Percentiles rank a stretch among this genome's conserved stretches.
Conservation (phyloP, 495 filamentous ascomycete species). For the Paragyromitra xinjiangensis region DNA sequence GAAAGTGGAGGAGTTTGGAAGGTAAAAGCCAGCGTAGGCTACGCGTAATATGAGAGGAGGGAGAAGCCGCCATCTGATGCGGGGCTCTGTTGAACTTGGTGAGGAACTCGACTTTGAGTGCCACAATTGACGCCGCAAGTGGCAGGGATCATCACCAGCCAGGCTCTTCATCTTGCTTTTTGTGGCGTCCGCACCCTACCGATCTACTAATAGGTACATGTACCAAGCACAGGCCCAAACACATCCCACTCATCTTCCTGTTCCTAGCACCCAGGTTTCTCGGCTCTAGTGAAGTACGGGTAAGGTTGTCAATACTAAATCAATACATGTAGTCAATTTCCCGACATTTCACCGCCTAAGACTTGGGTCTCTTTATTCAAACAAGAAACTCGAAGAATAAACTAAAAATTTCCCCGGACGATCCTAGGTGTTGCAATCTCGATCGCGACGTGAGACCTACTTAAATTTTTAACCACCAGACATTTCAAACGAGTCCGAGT, state of each 20-base stretch:
- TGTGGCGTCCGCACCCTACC: conserved; percentile 33
- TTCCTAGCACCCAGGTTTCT: background rate
- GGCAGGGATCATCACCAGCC: conserved; percentile 36
- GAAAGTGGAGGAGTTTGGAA: conserved; percentile 31
- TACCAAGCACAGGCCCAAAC: background rate
- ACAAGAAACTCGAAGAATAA: background rate
- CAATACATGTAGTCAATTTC: no score
- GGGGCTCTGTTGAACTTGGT: conserved; percentile 47
- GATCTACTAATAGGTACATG: conserved; percentile 3
- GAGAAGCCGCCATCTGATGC: conserved; percentile 54
- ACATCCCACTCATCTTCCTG: background rate
- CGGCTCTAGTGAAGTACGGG: no score
- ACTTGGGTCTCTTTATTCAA: background rate
- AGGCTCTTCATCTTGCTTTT: conserved; percentile 14
- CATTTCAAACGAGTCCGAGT: background rate
- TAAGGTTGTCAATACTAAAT: background rate
- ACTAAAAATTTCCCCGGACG: background rate
- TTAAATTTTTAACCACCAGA: background rate
- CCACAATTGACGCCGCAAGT: conserved; percentile 41
- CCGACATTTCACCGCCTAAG: background rate
- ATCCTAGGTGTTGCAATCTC: conserved; percentile 11
- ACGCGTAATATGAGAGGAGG: conserved; percentile 33
- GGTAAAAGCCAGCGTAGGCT: conserved; percentile 30
- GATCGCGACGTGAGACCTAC: conserved; percentile 15
- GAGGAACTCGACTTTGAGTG: conserved; percentile 43